A percentile compares a stretch with the other conserved stretches of the same genome.
Evolutionary conservation across 2,329 filamentous ascomycete species (phyloP).

Genomic region (Aspergillus unguis): DNA sequence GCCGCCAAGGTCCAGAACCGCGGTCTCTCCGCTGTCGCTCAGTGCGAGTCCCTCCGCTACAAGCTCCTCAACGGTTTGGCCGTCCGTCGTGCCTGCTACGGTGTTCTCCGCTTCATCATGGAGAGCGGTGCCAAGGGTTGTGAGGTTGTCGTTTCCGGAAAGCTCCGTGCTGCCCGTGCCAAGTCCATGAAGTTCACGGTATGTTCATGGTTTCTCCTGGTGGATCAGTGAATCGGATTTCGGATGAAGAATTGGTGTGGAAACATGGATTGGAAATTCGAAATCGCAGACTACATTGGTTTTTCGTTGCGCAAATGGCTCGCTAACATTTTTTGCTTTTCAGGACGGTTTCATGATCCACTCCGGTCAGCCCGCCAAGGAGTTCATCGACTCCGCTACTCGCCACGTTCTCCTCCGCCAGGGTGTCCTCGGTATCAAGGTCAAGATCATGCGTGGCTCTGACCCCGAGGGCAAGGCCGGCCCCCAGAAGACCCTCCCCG

Average conservation of each 20-base stretch:
- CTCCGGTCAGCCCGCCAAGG: conserved; percentile 98
- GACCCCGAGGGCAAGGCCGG: conserved; percentile 99
- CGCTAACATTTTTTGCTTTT: conserved; percentile 10
- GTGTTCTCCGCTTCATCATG: conserved; percentile 99
- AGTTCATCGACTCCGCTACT: conserved; percentile 98
- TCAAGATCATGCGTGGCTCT: conserved; percentile 99
- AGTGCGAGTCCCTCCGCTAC: conserved; percentile 99
- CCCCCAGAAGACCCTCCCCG: conserved; percentile 93
- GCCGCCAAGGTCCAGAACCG: conserved; percentile 99
- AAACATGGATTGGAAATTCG: not conserved
- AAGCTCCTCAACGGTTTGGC: conserved; percentile 99
- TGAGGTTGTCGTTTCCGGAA: conserved; percentile 98
- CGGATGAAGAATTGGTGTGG: not conserved
- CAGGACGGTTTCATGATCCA: conserved; percentile 99
- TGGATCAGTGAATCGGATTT: not conserved
- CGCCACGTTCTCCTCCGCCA: conserved; percentile 99
- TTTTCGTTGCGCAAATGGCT: conserved; percentile 5
- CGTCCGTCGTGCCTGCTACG: conserved; percentile 98
- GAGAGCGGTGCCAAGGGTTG: conserved; percentile 99
- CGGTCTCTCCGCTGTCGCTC: conserved; percentile 98
- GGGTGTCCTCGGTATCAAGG: conserved; percentile 99
- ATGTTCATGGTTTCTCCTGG: conserved; percentile 33
- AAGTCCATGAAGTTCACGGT: conserved; percentile 99
- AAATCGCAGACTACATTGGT: not conserved
- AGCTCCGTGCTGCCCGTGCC: conserved; percentile 97